Evolutionary conservation across 78 protist species (phyloP), one percentile per base, ranked within the genome.

Genomic region (Polysphondylium violaceum): DNA sequence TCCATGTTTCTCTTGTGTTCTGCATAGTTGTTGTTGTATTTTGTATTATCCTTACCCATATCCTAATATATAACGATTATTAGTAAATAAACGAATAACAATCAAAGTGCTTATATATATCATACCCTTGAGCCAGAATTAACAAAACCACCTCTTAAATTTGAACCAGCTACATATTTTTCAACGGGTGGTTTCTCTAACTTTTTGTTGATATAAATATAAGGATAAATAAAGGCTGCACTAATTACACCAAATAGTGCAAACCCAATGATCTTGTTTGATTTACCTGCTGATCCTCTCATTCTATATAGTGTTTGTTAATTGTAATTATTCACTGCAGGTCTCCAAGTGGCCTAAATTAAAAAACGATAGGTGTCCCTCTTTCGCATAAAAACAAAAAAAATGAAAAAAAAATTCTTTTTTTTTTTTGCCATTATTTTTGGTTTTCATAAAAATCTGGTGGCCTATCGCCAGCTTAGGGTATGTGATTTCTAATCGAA

Each of bases 81-180:
- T 35, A 17, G 3, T 43, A 0, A 29, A 12, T 16, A 4, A 19
- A 4, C 3, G 23, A 27, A 16, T 29, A 7, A 17, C 36, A 29
- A 60, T 4, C 14, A 19, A 60, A 29, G 3, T 27, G n/a, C 7
- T n/a, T 68, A 4, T 68, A 19, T 27, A 14, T 0, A 19, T 43
- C 91, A 38, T 83, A 83, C 91, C 40, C 47, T 67, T 58, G 81
- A 69, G 44, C 91, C 91, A 55, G 91, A 51, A 44, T 83, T 83
- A 55, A 83, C 56, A 58, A 69, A 83, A 25, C 78, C 69, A 47
- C 91, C 91, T 83, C 91, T 83, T 40, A 83, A 40, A 50, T 31
- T 63, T 21, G 78, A 43, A 11, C 78, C 78, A 50, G 27, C 51
- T 17, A 63, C 25, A 31, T 50, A 72, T 25, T 23, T 50, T n/a